phyloP scores from a whole-genome alignment of 257 asterid genomes.

The Solanum appendiculatum region DNA sequence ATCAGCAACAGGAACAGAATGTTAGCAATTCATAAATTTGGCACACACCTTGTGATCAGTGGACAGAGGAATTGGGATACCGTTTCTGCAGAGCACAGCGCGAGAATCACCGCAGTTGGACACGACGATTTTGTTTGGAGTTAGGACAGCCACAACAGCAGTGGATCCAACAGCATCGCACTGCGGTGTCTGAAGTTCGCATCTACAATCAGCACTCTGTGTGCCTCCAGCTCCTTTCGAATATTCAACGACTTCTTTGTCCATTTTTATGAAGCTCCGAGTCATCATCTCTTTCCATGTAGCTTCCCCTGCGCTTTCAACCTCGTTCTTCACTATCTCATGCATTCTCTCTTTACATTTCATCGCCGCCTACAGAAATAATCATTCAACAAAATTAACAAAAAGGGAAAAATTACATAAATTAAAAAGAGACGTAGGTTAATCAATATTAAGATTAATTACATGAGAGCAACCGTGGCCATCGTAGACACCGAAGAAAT shows the following conservation, averaged over 20 bases:
- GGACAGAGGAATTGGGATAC: slow-evolving; percentile 76
- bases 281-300: slow-evolving; percentile 58
- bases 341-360: slow-evolving; percentile 87
- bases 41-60: slow-evolving; percentile 72
- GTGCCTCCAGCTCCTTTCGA: slow-evolving; percentile 7
- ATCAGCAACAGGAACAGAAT: background rate
- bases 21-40: background rate
- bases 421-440: background rate
- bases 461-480: slow-evolving; percentile 99
- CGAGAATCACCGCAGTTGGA: slow-evolving; percentile 98
- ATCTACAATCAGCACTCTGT: slow-evolving; percentile 47
- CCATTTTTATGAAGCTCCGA: slow-evolving; percentile 65
- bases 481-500: slow-evolving; percentile 83
- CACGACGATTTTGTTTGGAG: slow-evolving; percentile 64
- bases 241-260: slow-evolving; percentile 52
- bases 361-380: slow-evolving; percentile 53
- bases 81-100: slow-evolving; percentile 89
- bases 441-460: background rate
- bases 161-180: slow-evolving; percentile 98
- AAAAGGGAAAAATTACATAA: background rate
- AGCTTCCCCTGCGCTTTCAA: slow-evolving; percentile 13
- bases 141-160: slow-evolving; percentile 76
- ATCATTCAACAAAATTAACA: background rate
- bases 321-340: slow-evolving; percentile 62
- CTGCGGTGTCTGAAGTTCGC: slow-evolving; percentile 83